Base-by-base conservation (phyloP, 228 moss, liverwort and hornwort genomes). In the Sphagnum fallax region DNA sequence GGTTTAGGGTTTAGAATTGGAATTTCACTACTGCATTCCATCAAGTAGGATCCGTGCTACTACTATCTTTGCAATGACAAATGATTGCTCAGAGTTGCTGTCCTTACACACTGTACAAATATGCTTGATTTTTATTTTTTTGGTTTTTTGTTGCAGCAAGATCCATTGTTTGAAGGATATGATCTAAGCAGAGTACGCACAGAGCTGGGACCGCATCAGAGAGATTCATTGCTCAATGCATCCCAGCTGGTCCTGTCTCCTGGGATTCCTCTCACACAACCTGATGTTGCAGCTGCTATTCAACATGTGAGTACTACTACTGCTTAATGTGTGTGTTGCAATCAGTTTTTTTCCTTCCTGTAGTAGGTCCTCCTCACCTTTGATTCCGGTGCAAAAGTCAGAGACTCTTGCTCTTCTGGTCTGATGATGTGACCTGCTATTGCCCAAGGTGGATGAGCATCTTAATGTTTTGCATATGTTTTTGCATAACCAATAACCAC, bases 211-310 rank as follows among this genome's bases (percentile, higher is more conserved):
- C 84, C 90, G 47, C 98, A 94, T 67, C 88, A 88, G 51, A 83
- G 73, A 62, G 84, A 84, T 58, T 90, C 84, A 1, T 70, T 98
- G 18, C 72, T 75, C 15, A 75, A 79, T 71, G 94, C 89, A 47
- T 86, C 98, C 14, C 90, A 84, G 67, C 66, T 94, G 49, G 94
- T 98, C 49, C 60, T 98, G 66, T 98, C 98, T 57, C 98, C 98
- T 67, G 94, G 98, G 13, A 89, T 98, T 62, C 78, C 94, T 68
- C 80, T 84, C 67, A 74, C 86, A 18, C 92, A 98, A 65, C 48
- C 89, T 50, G 90, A 83, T 51, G 66, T 98, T 67, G 81, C 87
- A 59, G 88, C 87, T 72, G 87, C 90, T 63, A 86, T 93, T 72
- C 82, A 90, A 84, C 83, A 90, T 76, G 98, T 96, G 78, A 82